These are phyloP conservation scores for Pseudozyma sp. DNA, from an alignment of 1,284 basidiomycete species.

Conservation along the genomic window DNA sequence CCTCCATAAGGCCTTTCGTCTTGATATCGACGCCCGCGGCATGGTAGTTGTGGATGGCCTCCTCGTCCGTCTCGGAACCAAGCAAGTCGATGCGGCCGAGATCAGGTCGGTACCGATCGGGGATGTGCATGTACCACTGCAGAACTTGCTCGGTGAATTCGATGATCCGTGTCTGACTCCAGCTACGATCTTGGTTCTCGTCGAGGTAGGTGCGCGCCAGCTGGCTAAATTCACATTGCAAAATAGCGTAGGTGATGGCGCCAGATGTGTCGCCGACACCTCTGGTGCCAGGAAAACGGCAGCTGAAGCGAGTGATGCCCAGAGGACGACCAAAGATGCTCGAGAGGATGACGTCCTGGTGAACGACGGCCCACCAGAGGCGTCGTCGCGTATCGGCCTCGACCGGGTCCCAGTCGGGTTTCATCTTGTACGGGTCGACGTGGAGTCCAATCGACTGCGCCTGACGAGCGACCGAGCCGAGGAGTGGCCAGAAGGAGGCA, in stretches of 20 bases:
- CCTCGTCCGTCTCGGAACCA: constrained; percentile 17
- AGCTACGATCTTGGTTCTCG: constrained; percentile 42
- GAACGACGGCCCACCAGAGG: constrained; percentile 51
- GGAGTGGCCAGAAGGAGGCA: constrained; percentile 45
- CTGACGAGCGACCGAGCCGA: constrained; percentile 45
- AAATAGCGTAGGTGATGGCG: constrained; percentile 20
- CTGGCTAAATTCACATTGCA: constrained; percentile 45
- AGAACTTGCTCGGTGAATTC: constrained; percentile 35
- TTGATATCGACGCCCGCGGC: constrained; percentile 41
- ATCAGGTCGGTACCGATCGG: constrained; percentile 35
- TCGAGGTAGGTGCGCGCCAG: constrained; percentile 32
- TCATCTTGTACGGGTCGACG: constrained; percentile 43
- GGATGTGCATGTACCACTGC: constrained; percentile 43
- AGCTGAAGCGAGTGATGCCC: constrained; percentile 39
- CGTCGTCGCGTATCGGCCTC: constrained; percentile 38
- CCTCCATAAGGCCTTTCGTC: constrained; percentile 43
- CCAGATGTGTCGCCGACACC: neutral
- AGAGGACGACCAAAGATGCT: constrained; percentile 48
- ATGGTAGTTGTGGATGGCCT: constrained; percentile 28
- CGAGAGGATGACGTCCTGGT: constrained; percentile 46
- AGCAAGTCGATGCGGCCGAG: constrained; percentile 29
- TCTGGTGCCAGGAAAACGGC: constrained; percentile 22
- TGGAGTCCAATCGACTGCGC: constrained; percentile 49
- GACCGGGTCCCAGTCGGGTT: constrained; percentile 31
- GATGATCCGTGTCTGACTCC: constrained; percentile 35